Percentiles rank a stretch among this genome's conserved stretches.
Evolutionary conservation across 352 stramenopile species (phyloP).

Genomic region (Phytopythium helicoides): DNA sequence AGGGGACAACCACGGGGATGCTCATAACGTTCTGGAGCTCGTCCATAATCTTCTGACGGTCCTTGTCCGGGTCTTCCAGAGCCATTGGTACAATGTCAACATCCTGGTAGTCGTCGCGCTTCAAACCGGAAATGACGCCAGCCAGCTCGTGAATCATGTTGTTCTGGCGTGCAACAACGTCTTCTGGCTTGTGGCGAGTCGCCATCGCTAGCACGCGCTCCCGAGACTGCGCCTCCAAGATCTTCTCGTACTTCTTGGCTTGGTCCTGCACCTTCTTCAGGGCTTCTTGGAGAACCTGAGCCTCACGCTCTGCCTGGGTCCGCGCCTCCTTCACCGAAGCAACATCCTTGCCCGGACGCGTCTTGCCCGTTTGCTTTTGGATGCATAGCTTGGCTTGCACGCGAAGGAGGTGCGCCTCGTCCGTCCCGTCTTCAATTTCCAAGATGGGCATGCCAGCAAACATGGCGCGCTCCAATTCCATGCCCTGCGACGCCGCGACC

Average conservation of each 20-base stretch:
- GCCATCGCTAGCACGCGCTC: slow-evolving; percentile 68
- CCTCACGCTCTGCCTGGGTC: slow-evolving; percentile 66
- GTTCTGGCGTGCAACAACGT: slow-evolving; percentile 79
- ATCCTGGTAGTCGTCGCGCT: slow-evolving; percentile 74
- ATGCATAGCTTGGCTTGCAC: slow-evolving; percentile 84
- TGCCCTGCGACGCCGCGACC: slow-evolving; percentile 71
- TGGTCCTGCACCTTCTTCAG: slow-evolving; percentile 83
- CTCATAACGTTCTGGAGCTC: slow-evolving; percentile 81
- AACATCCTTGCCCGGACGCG: slow-evolving; percentile 9
- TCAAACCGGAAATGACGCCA: slow-evolving; percentile 67
- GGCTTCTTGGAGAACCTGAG: slow-evolving; percentile 72
- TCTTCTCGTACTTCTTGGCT: slow-evolving; percentile 84
- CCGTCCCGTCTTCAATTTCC: slow-evolving; percentile 71
- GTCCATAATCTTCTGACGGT: slow-evolving; percentile 68
- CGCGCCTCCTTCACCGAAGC: slow-evolving; percentile 59
- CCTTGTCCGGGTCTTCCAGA: slow-evolving; percentile 57
- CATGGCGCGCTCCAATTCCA: slow-evolving; percentile 57
- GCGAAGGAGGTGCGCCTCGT: slow-evolving; percentile 75
- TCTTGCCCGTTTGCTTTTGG: slow-evolving; percentile 44
- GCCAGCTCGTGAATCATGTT: slow-evolving; percentile 77
- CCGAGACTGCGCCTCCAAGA: slow-evolving; percentile 65
- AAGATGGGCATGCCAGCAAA: slow-evolving; percentile 77
- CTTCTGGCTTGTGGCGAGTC: slow-evolving; percentile 69
- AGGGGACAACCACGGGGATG: slow-evolving; percentile 73
- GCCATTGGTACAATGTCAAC: slow-evolving; percentile 59